Evolutionary conservation across 306 rosid genomes (phyloP).

Genomic region (Medicago truncatula): DNA sequence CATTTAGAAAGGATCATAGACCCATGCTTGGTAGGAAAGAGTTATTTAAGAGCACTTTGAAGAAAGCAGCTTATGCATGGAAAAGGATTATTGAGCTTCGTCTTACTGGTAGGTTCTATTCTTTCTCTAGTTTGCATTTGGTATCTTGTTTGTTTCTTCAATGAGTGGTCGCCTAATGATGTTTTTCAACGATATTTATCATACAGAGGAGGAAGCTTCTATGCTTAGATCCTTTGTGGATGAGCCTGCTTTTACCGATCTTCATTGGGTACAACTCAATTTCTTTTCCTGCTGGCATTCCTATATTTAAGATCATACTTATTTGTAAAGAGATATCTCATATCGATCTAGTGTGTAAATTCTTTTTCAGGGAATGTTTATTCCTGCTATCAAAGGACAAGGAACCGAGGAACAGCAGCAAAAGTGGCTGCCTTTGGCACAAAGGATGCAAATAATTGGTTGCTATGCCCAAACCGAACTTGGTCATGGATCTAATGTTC

Average conservation of each 20-base stretch:
- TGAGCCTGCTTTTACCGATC: constrained; percentile 88
- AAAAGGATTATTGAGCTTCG: constrained; percentile 88
- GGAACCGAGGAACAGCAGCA: constrained; percentile 91
- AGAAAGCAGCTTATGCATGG: constrained; percentile 86
- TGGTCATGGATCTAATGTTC: constrained; percentile 98
- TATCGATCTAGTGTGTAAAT: too few relatives aligned
- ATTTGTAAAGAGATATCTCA: not conserved
- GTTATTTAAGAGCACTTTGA: constrained; percentile 80
- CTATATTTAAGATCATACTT: not conserved
- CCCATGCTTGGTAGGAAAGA: constrained; percentile 75
- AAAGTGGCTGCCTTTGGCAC: constrained; percentile 89
- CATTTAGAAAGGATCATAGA: constrained; percentile 83
- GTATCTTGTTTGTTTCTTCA: constrained; percentile 19
- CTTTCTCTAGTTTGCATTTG: constrained; percentile 12
- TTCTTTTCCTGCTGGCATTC: constrained; percentile 30
- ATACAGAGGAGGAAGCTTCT: constrained; percentile 83
- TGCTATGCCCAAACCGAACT: constrained; percentile 99
- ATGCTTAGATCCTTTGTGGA: constrained; percentile 79
- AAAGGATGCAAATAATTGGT: constrained; percentile 94
- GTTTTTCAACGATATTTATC: constrained; percentile 9
- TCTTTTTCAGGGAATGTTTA: constrained; percentile 80
- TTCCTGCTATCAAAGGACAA: constrained; percentile 92
- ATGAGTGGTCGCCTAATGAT: not conserved
- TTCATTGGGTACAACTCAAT: constrained; percentile 83
- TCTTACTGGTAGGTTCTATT: constrained; percentile 63